These are phyloP conservation scores for Aphanomyces cochlioides DNA, from an alignment of 352 stramenopile species.

Conservation along the genomic window DNA sequence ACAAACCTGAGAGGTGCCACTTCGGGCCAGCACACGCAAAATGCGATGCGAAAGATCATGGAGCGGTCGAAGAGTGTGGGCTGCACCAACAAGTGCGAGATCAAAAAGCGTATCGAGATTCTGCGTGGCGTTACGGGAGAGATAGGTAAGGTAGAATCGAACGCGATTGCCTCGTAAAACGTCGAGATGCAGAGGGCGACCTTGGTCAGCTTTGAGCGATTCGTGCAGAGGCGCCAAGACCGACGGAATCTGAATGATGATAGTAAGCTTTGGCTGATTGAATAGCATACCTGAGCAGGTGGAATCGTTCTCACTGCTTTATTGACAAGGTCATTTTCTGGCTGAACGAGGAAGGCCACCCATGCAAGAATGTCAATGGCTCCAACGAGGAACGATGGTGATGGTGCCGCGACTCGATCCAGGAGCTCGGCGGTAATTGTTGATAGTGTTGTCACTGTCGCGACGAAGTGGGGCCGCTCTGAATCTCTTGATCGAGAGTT, in stretches of 20 bases:
- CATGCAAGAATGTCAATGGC: not conserved
- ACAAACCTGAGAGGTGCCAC: not conserved
- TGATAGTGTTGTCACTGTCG: not conserved
- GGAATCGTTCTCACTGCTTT: not conserved
- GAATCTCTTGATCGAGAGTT: not conserved
- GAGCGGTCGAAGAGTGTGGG: not conserved
- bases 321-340: not conserved
- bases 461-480: not conserved
- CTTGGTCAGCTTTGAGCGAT: not conserved
- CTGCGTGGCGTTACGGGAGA: not conserved
- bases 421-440: not conserved
- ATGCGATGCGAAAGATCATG: slow-evolving; percentile 2
- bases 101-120: slow-evolving; percentile 8
- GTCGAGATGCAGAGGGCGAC: not conserved
- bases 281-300: not conserved
- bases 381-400: not conserved
- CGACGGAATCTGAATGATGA: not conserved
- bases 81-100: not conserved
- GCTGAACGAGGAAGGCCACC: not conserved
- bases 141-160: not conserved
- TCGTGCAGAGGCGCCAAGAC: not conserved
- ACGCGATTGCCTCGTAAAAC: not conserved
- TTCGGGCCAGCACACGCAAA: not conserved
- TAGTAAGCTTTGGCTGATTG: not conserved
- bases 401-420: not conserved